phyloP scores from a whole-genome alignment of 192 early-diverging fungal genomes.

The Backusella liffmaniae region DNA sequence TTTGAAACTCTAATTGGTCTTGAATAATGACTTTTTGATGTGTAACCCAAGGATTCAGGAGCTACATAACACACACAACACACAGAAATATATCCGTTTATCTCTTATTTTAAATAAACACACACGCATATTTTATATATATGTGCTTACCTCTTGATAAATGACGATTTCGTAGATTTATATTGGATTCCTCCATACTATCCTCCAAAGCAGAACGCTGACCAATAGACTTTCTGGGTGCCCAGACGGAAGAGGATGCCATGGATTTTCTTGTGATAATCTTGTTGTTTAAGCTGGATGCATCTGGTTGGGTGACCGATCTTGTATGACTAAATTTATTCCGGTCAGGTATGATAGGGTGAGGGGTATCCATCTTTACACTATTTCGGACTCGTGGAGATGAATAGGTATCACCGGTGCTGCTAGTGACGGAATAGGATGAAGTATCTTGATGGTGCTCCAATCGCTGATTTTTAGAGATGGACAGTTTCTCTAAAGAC shows the following conservation, averaged over 20 bases:
- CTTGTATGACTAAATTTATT: constrained; percentile 7
- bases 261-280: background rate
- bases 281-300: background rate
- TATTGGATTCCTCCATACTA: background rate
- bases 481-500: background rate
- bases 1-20: constrained; percentile 5
- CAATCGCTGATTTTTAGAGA: background rate
- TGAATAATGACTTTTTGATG: constrained; percentile 9
- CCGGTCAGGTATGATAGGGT: background rate
- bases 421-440: background rate
- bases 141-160: background rate
- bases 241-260: background rate
- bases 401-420: background rate
- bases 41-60: constrained; percentile 1
- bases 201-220: background rate
- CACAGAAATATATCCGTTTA: background rate
- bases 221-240: background rate
- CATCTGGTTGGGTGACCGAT: background rate
- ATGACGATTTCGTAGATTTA: background rate
- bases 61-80: background rate
- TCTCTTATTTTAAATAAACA: background rate
- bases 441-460: background rate
- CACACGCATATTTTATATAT: background rate
- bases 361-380: background rate
- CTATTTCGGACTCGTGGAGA: background rate